Evolutionary conservation across 1,284 basidiomycete species (phyloP), one percentile per base, ranked within the genome.

Genomic region (Bjerkandera adusta): DNA sequence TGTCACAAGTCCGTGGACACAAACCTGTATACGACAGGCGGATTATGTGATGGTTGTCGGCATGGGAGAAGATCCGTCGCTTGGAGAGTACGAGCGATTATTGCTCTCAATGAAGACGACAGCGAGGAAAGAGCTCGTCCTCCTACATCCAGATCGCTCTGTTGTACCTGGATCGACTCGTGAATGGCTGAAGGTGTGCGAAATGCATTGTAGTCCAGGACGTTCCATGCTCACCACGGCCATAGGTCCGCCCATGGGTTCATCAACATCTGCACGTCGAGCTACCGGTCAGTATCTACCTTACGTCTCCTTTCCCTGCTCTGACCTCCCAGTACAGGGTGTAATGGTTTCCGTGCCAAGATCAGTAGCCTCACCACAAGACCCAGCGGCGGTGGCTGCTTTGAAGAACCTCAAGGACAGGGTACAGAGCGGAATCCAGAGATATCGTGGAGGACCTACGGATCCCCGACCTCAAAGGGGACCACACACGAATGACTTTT

Each of bases 41-140:
- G 96, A 99, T 69, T 94, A 88, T 61, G 89, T 99, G 15, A 85
- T 99, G 75, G 82, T 99, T 16, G 88, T 99, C 27, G 94, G 94
- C 10, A 91, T 96, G 77, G 93, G 91, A 2, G 92, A 96, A 54
- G 94, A 97, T 65, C 89, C 92, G 0, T 76, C 76, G 34, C 73
- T 92, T 15, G 94, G 94, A 20, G 94, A 97, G 70, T 96, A 92
- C 59, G 96, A 99, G 66, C 82, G 95, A 43, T 70, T 99, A 10
- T 69, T 99, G 37, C 78, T 94, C 34, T 91, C 93, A 5, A 86
- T 92, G 80, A 99, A 99, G 72, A 98, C 94, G 1, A 99, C 95
- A 0, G 96, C 97, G 13, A 74, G 97, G 51, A 99, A 99, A 66
- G 96, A 99, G 66, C 80, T 99, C 24, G 86, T 99, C 3, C 73